Evolutionary conservation across 495 filamentous ascomycete species (phyloP).

Genomic region (Hypoxylon cercidicola): DNA sequence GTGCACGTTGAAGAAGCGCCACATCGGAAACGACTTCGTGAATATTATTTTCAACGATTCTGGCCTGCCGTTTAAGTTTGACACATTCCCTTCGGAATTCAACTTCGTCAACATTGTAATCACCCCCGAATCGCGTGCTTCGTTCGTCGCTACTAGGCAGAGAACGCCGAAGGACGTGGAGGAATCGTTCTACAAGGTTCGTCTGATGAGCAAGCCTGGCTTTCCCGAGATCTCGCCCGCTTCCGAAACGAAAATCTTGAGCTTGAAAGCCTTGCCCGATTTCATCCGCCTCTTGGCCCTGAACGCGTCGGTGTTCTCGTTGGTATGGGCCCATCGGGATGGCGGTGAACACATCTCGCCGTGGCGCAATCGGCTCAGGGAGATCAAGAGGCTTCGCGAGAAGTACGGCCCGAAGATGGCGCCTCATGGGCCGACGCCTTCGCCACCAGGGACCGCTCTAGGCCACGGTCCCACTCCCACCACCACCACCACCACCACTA

Average conservation of each 20-base stretch:
- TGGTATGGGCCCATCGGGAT: constrained; percentile 83
- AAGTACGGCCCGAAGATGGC: constrained; percentile 56
- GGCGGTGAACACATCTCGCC: constrained; percentile 87
- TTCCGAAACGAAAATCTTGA: constrained; percentile 85
- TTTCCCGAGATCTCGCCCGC: constrained; percentile 93
- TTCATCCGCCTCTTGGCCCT: constrained; percentile 92
- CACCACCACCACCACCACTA: constrained; percentile 4
- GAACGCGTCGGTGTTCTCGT: constrained; percentile 91
- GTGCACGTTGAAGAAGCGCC: constrained; percentile 87
- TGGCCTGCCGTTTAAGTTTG: constrained; percentile 83
- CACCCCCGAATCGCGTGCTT: constrained; percentile 78
- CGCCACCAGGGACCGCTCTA: constrained; percentile 55
- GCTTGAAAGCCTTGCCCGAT: constrained; percentile 77
- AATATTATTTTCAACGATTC: constrained; percentile 98
- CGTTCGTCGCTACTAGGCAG: constrained; percentile 65
- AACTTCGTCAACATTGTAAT: constrained; percentile 97
- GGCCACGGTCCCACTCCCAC: constrained; percentile 23
- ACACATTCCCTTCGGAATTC: constrained; percentile 92
- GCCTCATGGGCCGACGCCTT: constrained; percentile 45
- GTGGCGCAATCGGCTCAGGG: constrained; percentile 85
- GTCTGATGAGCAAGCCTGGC: constrained; percentile 81
- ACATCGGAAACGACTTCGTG: constrained; percentile 97
- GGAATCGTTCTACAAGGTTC: constrained; percentile 79
- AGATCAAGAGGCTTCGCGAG: constrained; percentile 85
- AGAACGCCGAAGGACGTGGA: constrained; percentile 47